Evolutionary conservation across 2,329 filamentous ascomycete genomes (phyloP), one percentile per base, ranked within the genome.

Genomic region (Microcyclospora pomicola): DNA sequence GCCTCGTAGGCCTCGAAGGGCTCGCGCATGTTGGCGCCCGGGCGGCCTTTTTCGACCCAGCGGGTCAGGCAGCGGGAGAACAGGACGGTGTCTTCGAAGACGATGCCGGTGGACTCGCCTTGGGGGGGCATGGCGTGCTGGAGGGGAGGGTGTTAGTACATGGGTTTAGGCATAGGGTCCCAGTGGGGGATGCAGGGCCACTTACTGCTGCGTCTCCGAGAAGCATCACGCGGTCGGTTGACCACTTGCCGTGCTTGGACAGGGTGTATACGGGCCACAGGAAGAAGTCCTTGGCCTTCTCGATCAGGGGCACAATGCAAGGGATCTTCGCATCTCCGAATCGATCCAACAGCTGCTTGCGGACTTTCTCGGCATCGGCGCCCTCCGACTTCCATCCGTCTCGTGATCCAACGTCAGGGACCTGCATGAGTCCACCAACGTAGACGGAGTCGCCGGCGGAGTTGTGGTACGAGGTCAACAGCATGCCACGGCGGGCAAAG

Each of bases 41-140:
- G 51, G 33, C 46, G 44, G 33, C 56, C 54, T 41, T 57, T 60
- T 39, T 64, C 56, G 48, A 64, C 58, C 62, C 63, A 65, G 32
- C 55, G 50, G 1, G 55, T 59, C 34, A 66, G 41, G 50, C 60
- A 64, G 34, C 63, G 51, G 19, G 66, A 60, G 50, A 71, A 63
- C 37, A 71, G 49, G 28, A 69, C 63, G 2, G 62, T 68, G 47
- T 71, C 67, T 51, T 71, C 68, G 43, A 71, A 69, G 9, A 69
- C 65, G 27, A 71, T 63, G 12, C 67, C 67, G 3, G 66, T 69
- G 27, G 58, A 61, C 43, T 70, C 67, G 9, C 67, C 67, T 41
- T 69, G 66, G 2, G 67, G 66, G 3, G 67, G 65, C 67, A 70
- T 70, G 9, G 63, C 64, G 46, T 67, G 64, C 35, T 57, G 37